A percentile compares a stretch with the other conserved stretches of the same genome.
Conservation (phyloP, 495 filamentous ascomycete genomes). For the Xylaria palmicola region DNA sequence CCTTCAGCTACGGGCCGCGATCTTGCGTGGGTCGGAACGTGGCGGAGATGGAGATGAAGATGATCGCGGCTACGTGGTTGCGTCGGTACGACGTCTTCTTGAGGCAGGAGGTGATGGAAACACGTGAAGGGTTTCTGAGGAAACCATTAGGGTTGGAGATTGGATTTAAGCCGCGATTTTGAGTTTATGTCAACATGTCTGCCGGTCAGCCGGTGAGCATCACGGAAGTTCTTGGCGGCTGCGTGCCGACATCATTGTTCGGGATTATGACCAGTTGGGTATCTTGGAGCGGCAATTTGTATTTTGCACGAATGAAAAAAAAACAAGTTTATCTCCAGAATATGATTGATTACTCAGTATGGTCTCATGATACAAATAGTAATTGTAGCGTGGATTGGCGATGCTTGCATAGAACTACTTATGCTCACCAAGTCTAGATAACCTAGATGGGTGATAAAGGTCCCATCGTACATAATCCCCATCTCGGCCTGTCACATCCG, state of each 20-base stretch:
- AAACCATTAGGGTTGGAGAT: slow-evolving; percentile 79
- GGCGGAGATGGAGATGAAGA: slow-evolving; percentile 88
- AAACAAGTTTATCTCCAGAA: too few relatives aligned
- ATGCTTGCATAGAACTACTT: too few relatives aligned
- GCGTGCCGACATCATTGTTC: background rate
- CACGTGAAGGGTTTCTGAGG: slow-evolving; percentile 83
- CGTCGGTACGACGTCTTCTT: slow-evolving; percentile 72
- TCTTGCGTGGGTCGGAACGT: slow-evolving; percentile 84
- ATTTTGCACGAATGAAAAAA: too few relatives aligned
- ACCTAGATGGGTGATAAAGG: too few relatives aligned
- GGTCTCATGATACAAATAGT: too few relatives aligned
- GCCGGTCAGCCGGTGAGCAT: background rate
- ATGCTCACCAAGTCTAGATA: too few relatives aligned
- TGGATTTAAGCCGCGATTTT: slow-evolving; percentile 36
- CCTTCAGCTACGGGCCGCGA: slow-evolving; percentile 80
- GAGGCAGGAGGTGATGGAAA: slow-evolving; percentile 70
- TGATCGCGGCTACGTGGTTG: slow-evolving; percentile 77
- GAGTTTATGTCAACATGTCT: background rate
- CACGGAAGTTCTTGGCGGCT: background rate
- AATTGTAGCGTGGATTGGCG: too few relatives aligned
- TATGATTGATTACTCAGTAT: too few relatives aligned
- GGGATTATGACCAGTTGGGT: background rate
- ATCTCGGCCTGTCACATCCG: too few relatives aligned
- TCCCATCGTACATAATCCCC: too few relatives aligned
- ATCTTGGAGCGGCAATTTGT: background rate